Evolutionary conservation across 495 filamentous ascomycete genomes (phyloP), one percentile per base, ranked within the genome.

Genomic region (Mytilinidion resinicola): DNA sequence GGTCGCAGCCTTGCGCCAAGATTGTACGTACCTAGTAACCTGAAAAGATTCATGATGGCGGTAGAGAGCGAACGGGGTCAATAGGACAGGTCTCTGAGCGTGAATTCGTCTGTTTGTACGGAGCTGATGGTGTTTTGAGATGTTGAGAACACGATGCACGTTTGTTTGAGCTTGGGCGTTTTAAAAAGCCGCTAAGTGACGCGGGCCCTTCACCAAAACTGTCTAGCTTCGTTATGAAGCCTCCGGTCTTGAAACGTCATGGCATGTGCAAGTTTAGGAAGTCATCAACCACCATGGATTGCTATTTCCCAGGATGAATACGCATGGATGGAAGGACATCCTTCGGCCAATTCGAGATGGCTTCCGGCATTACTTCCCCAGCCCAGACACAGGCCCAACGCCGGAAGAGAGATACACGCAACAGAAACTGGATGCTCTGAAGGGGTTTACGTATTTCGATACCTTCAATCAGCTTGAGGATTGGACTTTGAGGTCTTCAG

Each of bases 1-100:
- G 60, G 53, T 62, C 51, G 59, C 46, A 43, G 33, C 53, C 25
- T 41, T 34, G 21, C 21, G 39, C 14, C 21, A 11, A 9, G 14
- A 17, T 0, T 14, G 6, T 2, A 41, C 82, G 65, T 73, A 95
- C 91, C 91, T 66, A 87, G 70, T 70, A 96, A 73, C 70, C 91
- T 80, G 77, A 96, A 96, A 74, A 95, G 73, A 78, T 96, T 96
- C 90, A 95, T 92, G 61, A 59, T 76, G 58, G 56, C 57, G 34
- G 20, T n/a, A 6, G 25, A 30, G 25, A 30, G 25, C 25, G 25
- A 30, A 6, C 25, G 25, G 25, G 6, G 3, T 30, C 25, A 30
- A 30, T 30, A 30, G 3, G 25, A 30, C 25, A 30, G 25, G 25
- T 30, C 25, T 30, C 25, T 30, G 25, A 3, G 25, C 25, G 25